phyloP scores from a whole-genome alignment of 495 filamentous ascomycete genomes.

The Aspergillus hancockii region DNA sequence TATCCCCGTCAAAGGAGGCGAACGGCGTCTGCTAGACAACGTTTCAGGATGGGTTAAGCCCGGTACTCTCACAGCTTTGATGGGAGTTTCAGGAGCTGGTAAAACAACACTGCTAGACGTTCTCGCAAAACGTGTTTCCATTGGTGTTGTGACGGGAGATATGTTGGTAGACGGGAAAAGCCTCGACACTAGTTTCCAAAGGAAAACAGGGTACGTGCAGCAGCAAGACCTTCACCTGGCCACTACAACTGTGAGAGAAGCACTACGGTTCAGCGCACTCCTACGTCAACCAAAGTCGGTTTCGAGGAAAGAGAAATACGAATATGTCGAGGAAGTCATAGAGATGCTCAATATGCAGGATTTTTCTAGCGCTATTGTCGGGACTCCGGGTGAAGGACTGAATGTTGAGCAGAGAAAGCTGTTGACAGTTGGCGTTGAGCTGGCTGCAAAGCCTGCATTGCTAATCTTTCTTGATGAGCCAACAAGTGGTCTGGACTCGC shows the following conservation, averaged over 20 bases:
- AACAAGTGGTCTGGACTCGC: conserved; percentile 81
- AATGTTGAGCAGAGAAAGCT: conserved; percentile 93
- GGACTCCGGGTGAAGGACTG: conserved; percentile 57
- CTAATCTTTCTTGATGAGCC: conserved; percentile 95
- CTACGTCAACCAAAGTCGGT: conserved; percentile 72
- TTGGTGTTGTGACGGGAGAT: conserved; percentile 55
- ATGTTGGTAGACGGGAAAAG: conserved; percentile 55
- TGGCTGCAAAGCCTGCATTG: conserved; percentile 87
- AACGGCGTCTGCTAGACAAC: conserved; percentile 60
- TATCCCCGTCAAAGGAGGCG: conserved; percentile 60
- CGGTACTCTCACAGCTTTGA: conserved; percentile 67
- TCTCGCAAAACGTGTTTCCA: conserved; percentile 54
- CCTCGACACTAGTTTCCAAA: conserved; percentile 76
- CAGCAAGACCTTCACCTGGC: conserved; percentile 88
- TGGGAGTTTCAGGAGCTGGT: conserved; percentile 63
- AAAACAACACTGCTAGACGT: conserved; percentile 69
- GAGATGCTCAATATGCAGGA: conserved; percentile 53
- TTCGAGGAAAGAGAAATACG: conserved; percentile 46
- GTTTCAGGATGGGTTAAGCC: conserved; percentile 69
- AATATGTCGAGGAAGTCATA: conserved; percentile 54
- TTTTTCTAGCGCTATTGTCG: conserved; percentile 47
- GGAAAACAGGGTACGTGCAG: conserved; percentile 91
- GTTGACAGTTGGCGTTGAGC: conserved; percentile 87
- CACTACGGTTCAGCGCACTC: conserved; percentile 79
- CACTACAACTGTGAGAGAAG: conserved; percentile 80